Base-by-base conservation (phyloP, 2,329 filamentous ascomycete species). In the Rachicladosporium sp. region DNA sequence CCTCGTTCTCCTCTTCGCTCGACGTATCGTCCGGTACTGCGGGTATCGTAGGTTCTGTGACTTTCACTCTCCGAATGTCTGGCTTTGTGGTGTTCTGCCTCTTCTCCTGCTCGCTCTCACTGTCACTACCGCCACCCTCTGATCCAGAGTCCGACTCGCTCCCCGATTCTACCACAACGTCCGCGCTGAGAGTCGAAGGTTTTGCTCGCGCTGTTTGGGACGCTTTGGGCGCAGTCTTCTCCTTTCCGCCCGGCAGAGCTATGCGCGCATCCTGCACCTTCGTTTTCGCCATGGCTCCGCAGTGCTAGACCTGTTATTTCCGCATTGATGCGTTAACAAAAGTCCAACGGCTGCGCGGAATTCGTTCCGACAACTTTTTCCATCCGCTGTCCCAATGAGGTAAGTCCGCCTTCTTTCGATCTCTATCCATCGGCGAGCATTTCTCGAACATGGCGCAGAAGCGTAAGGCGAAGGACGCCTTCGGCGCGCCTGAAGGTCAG, bases 241-340 rank as follows among this genome's bases (percentile, higher is more conserved):
- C 37, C 32, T 50, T 56, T 15, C 50, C 46, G 36, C 50, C 51
- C 11, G 59, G 58, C 9, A 61, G 37, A 10, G 59, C 55, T 21
- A 63, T 53, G 12, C 47, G 49, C 7, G 58, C 59, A 47, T 50
- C 53, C 41, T 57, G 61, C 31, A 51, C 42, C 44, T 58, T 57
- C 21, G 38, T 35, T 33, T 44, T 44, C 12, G 42, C 42, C 42
- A 44, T 44, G 19, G 35, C 4, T 19, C n/a, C 8, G 13, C 10
- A 36, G 12, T 15, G 23, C 12, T 10, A 15, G 23, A 11, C 29
- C 15, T 31, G n/a, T 23, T 9, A 40, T 29, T 29, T 31, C 6
- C 11, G 31, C 31, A 33, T 33, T 35, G 15, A 12, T 35, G 33
- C n/a, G n/a, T 35, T 35, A 13, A 13, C 23, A 11, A 27, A 27